A percentile compares a stretch with the other conserved stretches of the same genome.
phyloP scores from a whole-genome alignment of 371 early-diverging fungal species.

The Mucor velutinosus region DNA sequence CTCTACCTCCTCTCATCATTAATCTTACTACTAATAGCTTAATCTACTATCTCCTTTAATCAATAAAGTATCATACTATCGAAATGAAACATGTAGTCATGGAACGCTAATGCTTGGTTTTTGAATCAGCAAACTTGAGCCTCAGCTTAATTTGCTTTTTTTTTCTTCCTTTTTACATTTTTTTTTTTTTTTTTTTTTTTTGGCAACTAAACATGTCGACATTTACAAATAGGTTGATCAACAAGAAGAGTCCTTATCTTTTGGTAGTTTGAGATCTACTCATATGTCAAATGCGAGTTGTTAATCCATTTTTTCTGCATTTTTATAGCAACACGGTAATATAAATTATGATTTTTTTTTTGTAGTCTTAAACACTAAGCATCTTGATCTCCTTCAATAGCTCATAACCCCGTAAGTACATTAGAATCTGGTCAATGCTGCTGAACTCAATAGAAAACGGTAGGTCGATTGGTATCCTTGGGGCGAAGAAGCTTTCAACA shows the following conservation, averaged over 20 bases:
- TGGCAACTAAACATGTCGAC: slow-evolving; percentile 1
- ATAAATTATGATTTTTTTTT: not conserved
- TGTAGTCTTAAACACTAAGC: not conserved
- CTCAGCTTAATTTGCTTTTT: not conserved
- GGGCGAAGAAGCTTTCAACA: slow-evolving; percentile 67
- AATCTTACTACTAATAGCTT: slow-evolving; percentile 2
- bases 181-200: not conserved
- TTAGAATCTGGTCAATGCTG: not conserved
- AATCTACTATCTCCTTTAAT: not conserved
- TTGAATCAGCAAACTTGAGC: not conserved
- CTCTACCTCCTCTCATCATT: not conserved
- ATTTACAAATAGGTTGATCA: slow-evolving; percentile 54
- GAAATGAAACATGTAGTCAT: not conserved
- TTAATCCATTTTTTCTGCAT: not conserved
- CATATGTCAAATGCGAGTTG: not conserved
- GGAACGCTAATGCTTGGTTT: not conserved
- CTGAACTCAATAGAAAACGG: not conserved
- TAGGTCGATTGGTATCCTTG: slow-evolving; percentile 77
- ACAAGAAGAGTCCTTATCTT: slow-evolving; percentile 67
- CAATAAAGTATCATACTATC: not conserved
- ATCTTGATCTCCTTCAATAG: slow-evolving; percentile 16
- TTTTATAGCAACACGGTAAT: slow-evolving; percentile 53
- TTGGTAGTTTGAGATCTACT: slow-evolving; percentile 31
- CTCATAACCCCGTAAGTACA: slow-evolving; percentile 49
- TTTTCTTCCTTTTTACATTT: not conserved